phyloP scores from a whole-genome alignment of 2,329 filamentous ascomycete genomes.

The Talaromyces albobiverticillius region DNA sequence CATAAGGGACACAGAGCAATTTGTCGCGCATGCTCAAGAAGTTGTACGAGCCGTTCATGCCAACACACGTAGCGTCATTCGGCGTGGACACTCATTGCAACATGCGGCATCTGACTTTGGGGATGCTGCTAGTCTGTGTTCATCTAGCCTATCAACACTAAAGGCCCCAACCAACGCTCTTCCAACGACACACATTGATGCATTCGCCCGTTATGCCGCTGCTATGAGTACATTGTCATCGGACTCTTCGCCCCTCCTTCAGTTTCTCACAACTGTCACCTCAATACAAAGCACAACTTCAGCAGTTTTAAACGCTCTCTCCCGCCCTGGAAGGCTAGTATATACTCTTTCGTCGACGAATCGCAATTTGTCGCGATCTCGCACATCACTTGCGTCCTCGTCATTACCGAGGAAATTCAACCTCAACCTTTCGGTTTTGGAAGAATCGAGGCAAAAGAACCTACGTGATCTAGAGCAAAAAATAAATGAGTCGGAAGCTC shows the following conservation, averaged over 20 bases:
- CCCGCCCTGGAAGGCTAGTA: slow-evolving; percentile 75
- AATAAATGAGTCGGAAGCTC: slow-evolving; percentile 65
- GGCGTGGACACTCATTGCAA: slow-evolving; percentile 71
- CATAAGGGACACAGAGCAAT: slow-evolving; percentile 84
- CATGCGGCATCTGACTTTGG: slow-evolving; percentile 55
- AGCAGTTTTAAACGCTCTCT: slow-evolving; percentile 74
- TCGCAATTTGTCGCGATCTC: slow-evolving; percentile 73
- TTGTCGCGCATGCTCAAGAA: slow-evolving; percentile 85
- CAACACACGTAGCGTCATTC: slow-evolving; percentile 76
- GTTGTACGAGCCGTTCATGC: slow-evolving; percentile 82
- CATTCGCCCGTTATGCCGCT: slow-evolving; percentile 69
- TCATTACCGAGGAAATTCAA: slow-evolving; percentile 47
- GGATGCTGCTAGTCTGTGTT: slow-evolving; percentile 40
- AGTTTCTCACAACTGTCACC: slow-evolving; percentile 72
- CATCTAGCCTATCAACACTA: slow-evolving; percentile 51
- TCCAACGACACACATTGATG: slow-evolving; percentile 63
- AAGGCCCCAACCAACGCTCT: slow-evolving; percentile 58
- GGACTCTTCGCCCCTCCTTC: slow-evolving; percentile 69
- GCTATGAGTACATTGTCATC: slow-evolving; percentile 57
- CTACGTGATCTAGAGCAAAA: slow-evolving; percentile 83
- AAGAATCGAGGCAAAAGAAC: slow-evolving; percentile 79
- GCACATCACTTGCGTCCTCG: slow-evolving; percentile 67
- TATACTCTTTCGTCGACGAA: slow-evolving; percentile 70
- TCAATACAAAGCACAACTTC: slow-evolving; percentile 81
- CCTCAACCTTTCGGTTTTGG: slow-evolving; percentile 55